Evolutionary conservation across 495 filamentous ascomycete species (phyloP), one percentile per base, ranked within the genome.

Genomic region (Penicillium egyptiacum): DNA sequence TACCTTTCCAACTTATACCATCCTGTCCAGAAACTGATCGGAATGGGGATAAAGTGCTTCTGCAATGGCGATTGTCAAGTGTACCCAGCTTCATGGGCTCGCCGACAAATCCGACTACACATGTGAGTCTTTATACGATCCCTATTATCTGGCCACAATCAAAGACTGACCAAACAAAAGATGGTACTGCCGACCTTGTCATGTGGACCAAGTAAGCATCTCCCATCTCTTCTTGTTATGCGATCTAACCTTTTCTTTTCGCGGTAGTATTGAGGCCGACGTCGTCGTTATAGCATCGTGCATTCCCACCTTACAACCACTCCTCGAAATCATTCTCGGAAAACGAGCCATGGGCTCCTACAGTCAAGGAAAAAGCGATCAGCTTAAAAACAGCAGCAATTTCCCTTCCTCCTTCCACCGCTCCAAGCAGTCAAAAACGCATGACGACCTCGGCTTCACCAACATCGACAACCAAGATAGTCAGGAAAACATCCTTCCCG

Each of bases 241-340:
- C 42, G 1, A 14, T 45, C 25, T 25, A 30, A 55, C 42, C 43
- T 35, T 49, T 31, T n/a, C 4, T 53, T n/a, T 47, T 17, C n/a
- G n/a, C 23, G 3, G 7, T 43, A 75, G 73, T 37, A 62, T 77
- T 49, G 75, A 77, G 64, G 67, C 74, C 55, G 58, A 76, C 62
- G 60, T 75, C 53, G 71, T 76, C 50, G 64, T 74, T 33, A 71
- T 77, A 46, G 72, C 72, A 26, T 72, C 74, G 20, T 75, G 75
- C 67, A 75, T 77, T 28, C 75, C 75, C 5, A 74, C 70, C 49
- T 60, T 77, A 7, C 73, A 72, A 44, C 75, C 74, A 3, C 58
- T 77, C 19, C 63, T 75, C 40, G 74, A 76, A 47, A 54, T 73
- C 6, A 56, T 75, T 35, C 54, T 76, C 40, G 72, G 70, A 2